Evolutionary conservation across 2,329 filamentous ascomycete genomes (phyloP), one percentile per base, ranked within the genome.

Genomic region (Zymoseptoria pseudotritici): DNA sequence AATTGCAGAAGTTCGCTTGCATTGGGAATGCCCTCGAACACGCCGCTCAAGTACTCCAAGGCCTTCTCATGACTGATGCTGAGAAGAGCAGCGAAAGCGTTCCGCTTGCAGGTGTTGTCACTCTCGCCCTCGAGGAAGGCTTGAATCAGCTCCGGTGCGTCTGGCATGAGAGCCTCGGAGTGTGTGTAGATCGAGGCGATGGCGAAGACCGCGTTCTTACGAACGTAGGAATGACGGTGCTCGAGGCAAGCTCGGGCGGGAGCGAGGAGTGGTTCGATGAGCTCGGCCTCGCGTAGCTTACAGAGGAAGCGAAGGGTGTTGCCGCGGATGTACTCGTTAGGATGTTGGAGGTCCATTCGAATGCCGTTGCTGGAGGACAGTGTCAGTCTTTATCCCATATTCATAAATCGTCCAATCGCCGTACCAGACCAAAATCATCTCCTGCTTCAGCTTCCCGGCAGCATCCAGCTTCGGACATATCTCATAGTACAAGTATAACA

Each of bases 401-500:
- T 51, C 31, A 50, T 19, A 13, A 11, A 11, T 36, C 36, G 24
- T 53, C 42, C 19, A 36, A n/a, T 51, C 69, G 75, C 74, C 82
- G 68, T 78, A 97, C 93, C 94, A 99, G 70, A 99, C 94, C 72
- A 99, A 80, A 75, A 99, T 99, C 91, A 97, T 97, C 79, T 99
- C 94, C 78, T 99, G 94, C 82, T 97, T 97, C 66, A 99, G 81
- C 83, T 97, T 99, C 72, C 94, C 94, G 73, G 82, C 87, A 57
- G 87, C 82, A 76, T 99, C 94, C 60, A 91, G 86, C 80, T 99
- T 99, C 50, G 93, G 94, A 76, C 94, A 97, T 74, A 97, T 94
- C 79, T 99, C 94, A 75, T 97, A 97, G 81, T 99, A 99, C 77
- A 99, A 94, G 79, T 99, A 99, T 58, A 99, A 84, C 63, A 99